Percentiles rank a stretch among this genome's conserved stretches.
Evolutionary conservation across 129 eudicot genomes (phyloP).

Genomic region (Flaveria ramosissima): DNA sequence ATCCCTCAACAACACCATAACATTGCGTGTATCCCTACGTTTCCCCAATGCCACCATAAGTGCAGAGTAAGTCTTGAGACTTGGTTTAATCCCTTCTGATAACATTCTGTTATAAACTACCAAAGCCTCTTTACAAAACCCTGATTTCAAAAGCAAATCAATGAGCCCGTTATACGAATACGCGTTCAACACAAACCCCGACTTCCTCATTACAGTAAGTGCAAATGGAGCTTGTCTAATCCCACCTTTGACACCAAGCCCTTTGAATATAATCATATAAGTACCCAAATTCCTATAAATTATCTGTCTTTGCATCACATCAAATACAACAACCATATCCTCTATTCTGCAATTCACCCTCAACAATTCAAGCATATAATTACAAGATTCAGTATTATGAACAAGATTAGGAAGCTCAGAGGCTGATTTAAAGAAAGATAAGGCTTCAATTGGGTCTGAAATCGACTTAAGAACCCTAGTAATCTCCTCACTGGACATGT

Average conservation of each 20-base stretch:
- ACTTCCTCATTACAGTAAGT: conserved; percentile 55
- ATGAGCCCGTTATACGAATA: conserved; percentile 91
- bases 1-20: conserved; percentile 62
- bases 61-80: conserved; percentile 92
- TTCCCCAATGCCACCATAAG: conserved; percentile 94
- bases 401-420: conserved; percentile 62
- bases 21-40: conserved; percentile 76
- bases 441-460: conserved; percentile 53
- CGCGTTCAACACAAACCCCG: conserved; percentile 71
- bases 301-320: conserved; percentile 87
- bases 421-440: conserved; percentile 52
- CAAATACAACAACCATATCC: conserved; percentile 86
- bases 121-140: conserved; percentile 75
- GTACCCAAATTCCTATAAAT: conserved; percentile 77
- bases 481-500: conserved; percentile 50
- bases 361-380: conserved; percentile 82
- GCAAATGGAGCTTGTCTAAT: conserved; percentile 69
- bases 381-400: conserved; percentile 79
- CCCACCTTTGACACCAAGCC: conserved; percentile 76
- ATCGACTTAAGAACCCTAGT: conserved; percentile 54
- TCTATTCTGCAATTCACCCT: conserved; percentile 43
- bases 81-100: conserved; percentile 69
- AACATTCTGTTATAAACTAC: conserved; percentile 68
- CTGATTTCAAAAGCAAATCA: conserved; percentile 77
- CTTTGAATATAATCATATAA: conserved; percentile 64